Evolutionary conservation across 345 rosid genomes (phyloP).

Genomic region (Salix udensis): DNA sequence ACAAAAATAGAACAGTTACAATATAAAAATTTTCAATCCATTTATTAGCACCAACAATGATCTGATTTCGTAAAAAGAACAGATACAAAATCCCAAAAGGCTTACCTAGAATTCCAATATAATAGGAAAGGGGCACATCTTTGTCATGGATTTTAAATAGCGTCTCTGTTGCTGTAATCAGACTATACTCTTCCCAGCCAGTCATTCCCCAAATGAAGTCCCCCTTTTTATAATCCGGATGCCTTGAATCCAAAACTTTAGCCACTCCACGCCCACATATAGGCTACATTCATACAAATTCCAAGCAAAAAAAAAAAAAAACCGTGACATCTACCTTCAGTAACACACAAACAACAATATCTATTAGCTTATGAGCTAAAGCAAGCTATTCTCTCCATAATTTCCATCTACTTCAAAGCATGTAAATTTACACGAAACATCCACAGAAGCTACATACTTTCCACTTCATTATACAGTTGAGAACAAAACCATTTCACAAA

Average conservation of each 20-base stretch:
- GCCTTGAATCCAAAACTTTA: conserved; percentile 47
- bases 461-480: too few relatives aligned
- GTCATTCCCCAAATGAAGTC: conserved; percentile 56
- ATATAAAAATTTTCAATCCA: too few relatives aligned
- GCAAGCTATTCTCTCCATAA: too few relatives aligned
- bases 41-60: background rate
- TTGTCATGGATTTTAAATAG: conserved; percentile 45
- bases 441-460: too few relatives aligned
- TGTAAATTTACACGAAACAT: too few relatives aligned
- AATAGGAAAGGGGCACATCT: conserved; percentile 56
- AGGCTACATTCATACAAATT: conserved; percentile 34
- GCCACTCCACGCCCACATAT: conserved; percentile 57
- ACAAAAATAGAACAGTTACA: too few relatives aligned
- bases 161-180: conserved; percentile 27
- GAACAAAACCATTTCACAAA: too few relatives aligned
- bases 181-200: conserved; percentile 67
- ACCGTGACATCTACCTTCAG: too few relatives aligned
- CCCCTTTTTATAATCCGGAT: conserved; percentile 51
- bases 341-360: background rate
- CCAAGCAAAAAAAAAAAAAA: background rate
- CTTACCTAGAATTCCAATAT: conserved; percentile 62
- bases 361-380: background rate
- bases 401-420: too few relatives aligned
- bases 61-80: background rate
- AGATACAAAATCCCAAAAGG: background rate